Evolutionary conservation across 768 basidiomycete genomes (phyloP), one percentile per base, ranked within the genome.

Genomic region (Agaricus subrufescens): DNA sequence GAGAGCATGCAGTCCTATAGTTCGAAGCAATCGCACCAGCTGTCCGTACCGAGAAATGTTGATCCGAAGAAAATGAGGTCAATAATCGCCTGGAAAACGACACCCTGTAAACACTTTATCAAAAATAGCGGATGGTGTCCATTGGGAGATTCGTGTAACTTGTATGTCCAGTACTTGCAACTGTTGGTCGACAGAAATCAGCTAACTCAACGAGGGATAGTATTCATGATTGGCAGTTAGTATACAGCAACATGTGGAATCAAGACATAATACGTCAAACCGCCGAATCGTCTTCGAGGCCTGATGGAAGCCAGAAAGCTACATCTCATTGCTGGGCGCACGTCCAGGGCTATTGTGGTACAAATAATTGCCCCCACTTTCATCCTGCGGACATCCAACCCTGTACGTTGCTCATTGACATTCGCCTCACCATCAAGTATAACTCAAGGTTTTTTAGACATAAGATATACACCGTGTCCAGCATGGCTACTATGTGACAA

Each of bases 121-220:
- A 72, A 73, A 51, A 73, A 74, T 60, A 64, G 68, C 23, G 75
- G 74, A 1, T 71, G 70, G 71, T 79, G 76, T 61, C 76, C 73
- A 3, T 62, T 70, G 12, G 77, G 74, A 14, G 68, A 71, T 37
- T 60, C 66, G 6, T 79, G 75, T 59, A 70, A 63, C 57, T 76
- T 77, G 79, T 78, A 63, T 61, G 75, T 63, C 4, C 50, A 4
- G 38, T 51, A 51, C 34, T 45, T n/a, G 34, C 7, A 19, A 19
- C 19, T 19, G 15, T 34, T 6, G 30, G 9, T 29, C 45, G 45
- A 26, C 5, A 25, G 23, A 15, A 3, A 25, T 26, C 30, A 19
- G 31, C 42, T 54, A 19, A 38, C 29, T 15, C 50, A 56, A 58
- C 46, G 29, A 62, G 19, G 53, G 30, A 38, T 29, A 73, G 69